Base-by-base conservation (phyloP, 768 basidiomycete species). In the Lyophyllum semitale region DNA sequence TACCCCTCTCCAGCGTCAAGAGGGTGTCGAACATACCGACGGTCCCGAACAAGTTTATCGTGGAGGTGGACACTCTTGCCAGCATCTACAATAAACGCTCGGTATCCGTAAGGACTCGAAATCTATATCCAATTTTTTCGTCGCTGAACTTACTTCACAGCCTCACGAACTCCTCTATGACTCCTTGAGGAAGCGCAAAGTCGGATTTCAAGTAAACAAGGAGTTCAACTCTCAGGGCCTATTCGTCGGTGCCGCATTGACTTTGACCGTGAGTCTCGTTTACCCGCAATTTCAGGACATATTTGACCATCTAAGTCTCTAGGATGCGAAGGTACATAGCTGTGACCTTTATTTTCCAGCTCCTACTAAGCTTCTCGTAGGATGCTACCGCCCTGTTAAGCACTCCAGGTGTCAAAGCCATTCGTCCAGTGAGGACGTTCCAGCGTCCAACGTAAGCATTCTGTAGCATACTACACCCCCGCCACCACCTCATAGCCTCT, bases 221-320 rank as follows among this genome's bases (percentile, higher is more conserved):
- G 82, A 82, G 58, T 89, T 77, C 70, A 73, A 85, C 50, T 61
- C 75, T 0, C 69, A 72, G 3, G 81, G 77, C 0, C 55, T 89
- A 12, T 87, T 89, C 62, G 69, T 83, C 26, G 87, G 87, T 4
- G 85, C 81, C 26, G 74, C 81, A 35, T 60, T 88, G 47, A 77
- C 77, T 18, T 60, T 88, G 32, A 63, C 68, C 33, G 80, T 79
- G 51, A 58, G 74, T 72, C 7, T 49, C 41, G 44, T 46, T 26
- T 25, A 33, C 25, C 3, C 40, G 17, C 27, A 22, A n/a, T 13
- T 51, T 11, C 11, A 27, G 23, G n/a, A 23, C 54, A 8, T 17
- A 38, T 45, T 30, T n/a, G 18, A 42, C 17, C 8, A 47, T 33
- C 52, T 33, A 17, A 25, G 52, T 22, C 17, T 38, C 9, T 27